Conservation (phyloP, 352 stramenopile species). For the Pythium aquatile region DNA sequence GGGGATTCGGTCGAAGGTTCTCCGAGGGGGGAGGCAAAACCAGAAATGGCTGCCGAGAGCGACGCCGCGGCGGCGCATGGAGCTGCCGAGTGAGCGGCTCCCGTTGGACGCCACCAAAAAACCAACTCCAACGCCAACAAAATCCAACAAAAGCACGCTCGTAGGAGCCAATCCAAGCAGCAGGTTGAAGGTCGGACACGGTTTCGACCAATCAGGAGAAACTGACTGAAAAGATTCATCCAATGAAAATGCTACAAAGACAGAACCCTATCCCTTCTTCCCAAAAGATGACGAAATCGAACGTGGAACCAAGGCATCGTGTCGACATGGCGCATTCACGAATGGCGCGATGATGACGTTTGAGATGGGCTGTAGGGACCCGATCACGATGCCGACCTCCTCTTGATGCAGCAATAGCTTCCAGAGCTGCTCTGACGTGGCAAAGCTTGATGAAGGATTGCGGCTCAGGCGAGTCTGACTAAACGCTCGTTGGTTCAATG, state of each 20-base stretch:
- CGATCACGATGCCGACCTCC: background rate
- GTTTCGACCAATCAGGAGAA: background rate
- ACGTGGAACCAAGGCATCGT: background rate
- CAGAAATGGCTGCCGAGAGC: constrained; percentile 18
- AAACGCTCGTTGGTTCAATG: no score
- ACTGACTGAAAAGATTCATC: constrained; percentile 12
- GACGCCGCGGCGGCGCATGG: background rate
- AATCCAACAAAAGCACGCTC: constrained; percentile 9
- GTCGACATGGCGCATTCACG: constrained; percentile 1
- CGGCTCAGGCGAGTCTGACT: no score
- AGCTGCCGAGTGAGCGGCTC: background rate
- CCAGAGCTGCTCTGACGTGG: background rate
- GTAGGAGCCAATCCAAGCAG: constrained; percentile 14
- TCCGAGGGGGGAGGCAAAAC: constrained; percentile 12
- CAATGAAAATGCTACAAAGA: constrained; percentile 7
- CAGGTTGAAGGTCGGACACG: constrained; percentile 9
- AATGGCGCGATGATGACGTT: constrained; percentile 6
- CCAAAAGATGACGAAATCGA: constrained; percentile 19
- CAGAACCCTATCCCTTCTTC: constrained; percentile 9
- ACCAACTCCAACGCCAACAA: constrained; percentile 2
- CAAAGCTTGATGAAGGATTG: background rate
- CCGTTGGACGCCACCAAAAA: background rate
- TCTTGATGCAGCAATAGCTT: background rate
- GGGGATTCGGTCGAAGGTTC: constrained; percentile 1
- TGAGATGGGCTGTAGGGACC: background rate